A percentile compares a stretch with the other conserved stretches of the same genome.
Evolutionary conservation across 805 yeast species (phyloP).

Genomic region (Candida methanosorbosa): DNA sequence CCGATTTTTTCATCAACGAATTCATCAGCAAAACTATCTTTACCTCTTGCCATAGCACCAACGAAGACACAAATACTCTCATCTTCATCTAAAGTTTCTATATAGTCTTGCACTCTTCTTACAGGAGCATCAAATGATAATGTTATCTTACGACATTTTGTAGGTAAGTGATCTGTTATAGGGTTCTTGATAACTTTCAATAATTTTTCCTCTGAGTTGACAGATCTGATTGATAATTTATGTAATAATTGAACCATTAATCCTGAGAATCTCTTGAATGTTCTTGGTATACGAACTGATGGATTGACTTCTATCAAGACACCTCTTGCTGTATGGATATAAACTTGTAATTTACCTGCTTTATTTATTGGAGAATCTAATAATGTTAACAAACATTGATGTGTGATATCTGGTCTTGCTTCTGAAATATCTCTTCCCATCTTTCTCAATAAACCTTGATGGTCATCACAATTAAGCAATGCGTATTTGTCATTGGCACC

Average conservation of each 20-base stretch:
- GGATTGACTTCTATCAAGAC: conserved; percentile 95
- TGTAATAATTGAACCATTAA: conserved; percentile 95
- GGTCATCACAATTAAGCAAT: conserved; percentile 93
- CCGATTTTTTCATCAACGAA: conserved; percentile 95
- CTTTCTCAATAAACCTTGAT: conserved; percentile 88
- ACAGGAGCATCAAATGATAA: conserved; percentile 89
- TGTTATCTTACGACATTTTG: conserved; percentile 90
- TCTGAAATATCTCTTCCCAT: conserved; percentile 97
- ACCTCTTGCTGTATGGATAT: conserved; percentile 91
- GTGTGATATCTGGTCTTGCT: conserved; percentile 99
- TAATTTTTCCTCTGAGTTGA: conserved; percentile 89
- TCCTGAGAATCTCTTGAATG: conserved; percentile 95
- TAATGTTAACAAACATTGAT: conserved; percentile 89
- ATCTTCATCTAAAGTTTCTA: conserved; percentile 67
- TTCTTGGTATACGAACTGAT: conserved; percentile 93
- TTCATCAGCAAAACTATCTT: conserved; percentile 95
- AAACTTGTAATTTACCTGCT: conserved; percentile 94
- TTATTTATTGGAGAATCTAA: conserved; percentile 97
- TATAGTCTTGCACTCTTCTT: conserved; percentile 81
- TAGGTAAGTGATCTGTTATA: conserved; percentile 92
- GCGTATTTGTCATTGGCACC: conserved; percentile 90
- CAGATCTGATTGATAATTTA: conserved; percentile 86
- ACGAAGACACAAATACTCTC: conserved; percentile 97
- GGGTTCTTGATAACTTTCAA: conserved; percentile 95
- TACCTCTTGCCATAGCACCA: conserved; percentile 99